Conservation (phyloP, 2,329 filamentous ascomycete species). For the Diaporthe sp. region DNA sequence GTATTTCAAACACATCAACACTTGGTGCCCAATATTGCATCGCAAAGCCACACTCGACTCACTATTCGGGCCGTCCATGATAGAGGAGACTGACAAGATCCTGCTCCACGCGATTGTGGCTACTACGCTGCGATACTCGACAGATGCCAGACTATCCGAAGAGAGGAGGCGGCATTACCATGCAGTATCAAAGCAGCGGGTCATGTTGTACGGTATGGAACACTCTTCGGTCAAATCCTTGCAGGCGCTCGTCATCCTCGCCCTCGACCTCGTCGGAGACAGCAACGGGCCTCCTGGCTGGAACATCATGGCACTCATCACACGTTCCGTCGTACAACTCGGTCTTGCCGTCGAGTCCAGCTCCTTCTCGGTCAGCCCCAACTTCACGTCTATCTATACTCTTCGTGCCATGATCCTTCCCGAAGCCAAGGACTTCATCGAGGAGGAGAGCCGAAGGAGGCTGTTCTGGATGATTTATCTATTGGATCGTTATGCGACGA, state of each 20-base stretch:
- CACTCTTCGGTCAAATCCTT: constrained; percentile 90
- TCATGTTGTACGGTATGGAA: constrained; percentile 87
- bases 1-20: constrained; percentile 84
- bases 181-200: constrained; percentile 83
- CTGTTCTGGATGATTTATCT: constrained; percentile 97
- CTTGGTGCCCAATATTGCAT: constrained; percentile 92
- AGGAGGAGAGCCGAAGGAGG: constrained; percentile 86
- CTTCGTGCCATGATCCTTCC: constrained; percentile 86
- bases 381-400: constrained; percentile 89
- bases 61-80: constrained; percentile 79
- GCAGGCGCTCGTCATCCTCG: constrained; percentile 87
- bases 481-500: constrained; percentile 88
- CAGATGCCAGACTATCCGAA: constrained; percentile 78
- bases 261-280: constrained; percentile 84
- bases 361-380: constrained; percentile 80
- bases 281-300: constrained; percentile 92
- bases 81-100: constrained; percentile 85
- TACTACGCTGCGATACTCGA: constrained; percentile 86
- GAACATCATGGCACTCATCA: constrained; percentile 91
- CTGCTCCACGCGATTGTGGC: constrained; percentile 90
- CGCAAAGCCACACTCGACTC: constrained; percentile 83
- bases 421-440: constrained; percentile 85
- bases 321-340: constrained; percentile 87
- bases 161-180: constrained; percentile 81
- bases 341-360: constrained; percentile 86